Evolutionary conservation across 257 asterid genomes (phyloP).

Genomic region (Solanum appendiculatum): DNA sequence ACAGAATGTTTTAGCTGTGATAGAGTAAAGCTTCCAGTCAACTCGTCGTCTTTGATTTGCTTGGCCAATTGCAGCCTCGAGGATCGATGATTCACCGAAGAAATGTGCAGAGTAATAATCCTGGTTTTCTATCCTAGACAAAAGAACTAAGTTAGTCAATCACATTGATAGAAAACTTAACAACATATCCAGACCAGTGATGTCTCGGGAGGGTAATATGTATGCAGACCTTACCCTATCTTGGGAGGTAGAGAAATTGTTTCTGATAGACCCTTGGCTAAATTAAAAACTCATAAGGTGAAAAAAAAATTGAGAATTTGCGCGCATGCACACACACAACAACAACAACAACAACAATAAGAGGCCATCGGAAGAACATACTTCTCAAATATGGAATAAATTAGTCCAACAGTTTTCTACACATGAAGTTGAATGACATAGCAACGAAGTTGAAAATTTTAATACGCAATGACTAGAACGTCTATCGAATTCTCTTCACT

Average conservation of each 20-base stretch:
- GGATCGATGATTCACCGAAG: neutral
- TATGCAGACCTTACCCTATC: neutral
- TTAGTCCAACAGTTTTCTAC: neutral
- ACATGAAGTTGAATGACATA: neutral
- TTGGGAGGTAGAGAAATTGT: neutral
- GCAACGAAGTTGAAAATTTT: neutral
- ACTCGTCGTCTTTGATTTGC: neutral
- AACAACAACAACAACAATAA: neutral
- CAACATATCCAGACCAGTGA: neutral
- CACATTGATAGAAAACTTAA: neutral
- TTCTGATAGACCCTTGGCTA: neutral
- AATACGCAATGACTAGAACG: neutral
- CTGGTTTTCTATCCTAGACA: neutral
- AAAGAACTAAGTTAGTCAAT: neutral
- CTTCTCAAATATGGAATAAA: neutral
- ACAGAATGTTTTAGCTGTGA: neutral
- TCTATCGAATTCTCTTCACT: neutral
- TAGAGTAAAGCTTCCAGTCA: neutral
- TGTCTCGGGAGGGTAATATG: neutral
- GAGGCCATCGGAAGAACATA: neutral
- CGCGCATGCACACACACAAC: neutral
- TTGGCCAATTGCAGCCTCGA: neutral
- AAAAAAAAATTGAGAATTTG: neutral
- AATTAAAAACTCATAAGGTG: neutral
- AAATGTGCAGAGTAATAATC: neutral